phyloP scores from a whole-genome alignment of 441 rosid species.

The Erysimum pusillum region DNA sequence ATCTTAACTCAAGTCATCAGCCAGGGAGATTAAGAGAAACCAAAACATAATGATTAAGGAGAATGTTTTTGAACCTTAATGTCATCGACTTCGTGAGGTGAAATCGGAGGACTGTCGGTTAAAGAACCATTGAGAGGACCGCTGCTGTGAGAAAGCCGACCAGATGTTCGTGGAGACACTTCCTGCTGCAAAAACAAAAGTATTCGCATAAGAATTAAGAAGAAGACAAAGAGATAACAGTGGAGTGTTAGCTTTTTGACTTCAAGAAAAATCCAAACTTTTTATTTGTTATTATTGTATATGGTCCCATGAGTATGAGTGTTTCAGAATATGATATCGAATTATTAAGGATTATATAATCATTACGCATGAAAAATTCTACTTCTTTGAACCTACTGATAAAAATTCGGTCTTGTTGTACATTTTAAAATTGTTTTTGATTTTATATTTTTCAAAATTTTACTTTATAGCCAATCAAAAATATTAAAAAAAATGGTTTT shows the following conservation, averaged over 20 bases:
- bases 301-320: constrained; percentile 32
- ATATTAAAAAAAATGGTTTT: no score
- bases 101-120: constrained; percentile 91
- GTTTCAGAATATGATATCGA: constrained; percentile 27
- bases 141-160: constrained; percentile 93
- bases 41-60: neutral
- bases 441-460: no score
- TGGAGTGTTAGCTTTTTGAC: constrained; percentile 33
- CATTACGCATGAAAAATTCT: constrained; percentile 29
- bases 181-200: constrained; percentile 64
- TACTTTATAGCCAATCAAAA: no score
- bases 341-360: constrained; percentile 19
- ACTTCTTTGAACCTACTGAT: constrained; percentile 11
- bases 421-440: no score
- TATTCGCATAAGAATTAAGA: neutral
- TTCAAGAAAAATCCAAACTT: constrained; percentile 35
- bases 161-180: constrained; percentile 88
- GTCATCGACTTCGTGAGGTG: constrained; percentile 84
- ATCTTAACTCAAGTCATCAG: neutral
- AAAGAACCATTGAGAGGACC: constrained; percentile 81
- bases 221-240: constrained; percentile 34
- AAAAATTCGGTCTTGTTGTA: neutral
- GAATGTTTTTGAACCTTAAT: constrained; percentile 55
- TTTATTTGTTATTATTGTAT: constrained; percentile 18
- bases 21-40: neutral